Evolutionary conservation across 768 basidiomycete species (phyloP).

Genomic region (Boletus eberwhitei): DNA sequence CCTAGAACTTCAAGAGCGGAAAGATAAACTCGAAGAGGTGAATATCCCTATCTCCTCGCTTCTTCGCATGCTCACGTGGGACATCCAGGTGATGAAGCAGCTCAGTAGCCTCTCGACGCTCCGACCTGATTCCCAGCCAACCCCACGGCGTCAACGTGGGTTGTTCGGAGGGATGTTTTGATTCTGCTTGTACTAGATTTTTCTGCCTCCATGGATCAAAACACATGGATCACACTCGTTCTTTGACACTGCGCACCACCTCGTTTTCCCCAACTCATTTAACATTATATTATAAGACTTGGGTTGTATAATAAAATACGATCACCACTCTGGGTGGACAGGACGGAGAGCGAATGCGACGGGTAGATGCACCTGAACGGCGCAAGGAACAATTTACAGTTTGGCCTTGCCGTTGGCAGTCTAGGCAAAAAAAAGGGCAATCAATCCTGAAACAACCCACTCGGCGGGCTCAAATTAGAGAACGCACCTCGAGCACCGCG

Average conservation of each 20-base stretch:
- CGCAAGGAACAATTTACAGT: constrained; percentile 27
- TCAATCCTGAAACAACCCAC: no score
- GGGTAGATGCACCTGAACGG: not conserved
- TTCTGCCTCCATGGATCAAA: not conserved
- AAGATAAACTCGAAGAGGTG: constrained; percentile 96
- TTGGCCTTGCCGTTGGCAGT: constrained; percentile 40
- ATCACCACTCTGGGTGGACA: constrained; percentile 17
- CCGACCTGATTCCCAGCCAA: constrained; percentile 75
- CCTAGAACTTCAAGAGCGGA: constrained; percentile 91
- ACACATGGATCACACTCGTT: constrained; percentile 12
- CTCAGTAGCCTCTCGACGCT: constrained; percentile 89
- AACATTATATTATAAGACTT: constrained; percentile 1
- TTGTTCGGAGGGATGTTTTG: constrained; percentile 76
- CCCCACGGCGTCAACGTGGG: constrained; percentile 70
- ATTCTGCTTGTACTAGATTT: constrained; percentile 28
- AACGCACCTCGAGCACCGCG: constrained; percentile 69
- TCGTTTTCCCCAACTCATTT: not conserved
- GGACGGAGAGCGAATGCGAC: not conserved
- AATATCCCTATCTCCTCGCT: constrained; percentile 3
- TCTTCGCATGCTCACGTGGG: constrained; percentile 6
- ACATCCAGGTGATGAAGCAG: constrained; percentile 85
- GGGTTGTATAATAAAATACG: constrained; percentile 15
- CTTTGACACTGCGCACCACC: not conserved
- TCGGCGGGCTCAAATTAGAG: not conserved
- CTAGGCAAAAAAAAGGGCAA: constrained; percentile 8